Evolutionary conservation across 176 grass and related monocot genomes (phyloP).

Genomic region (Musa schizocarpa): DNA sequence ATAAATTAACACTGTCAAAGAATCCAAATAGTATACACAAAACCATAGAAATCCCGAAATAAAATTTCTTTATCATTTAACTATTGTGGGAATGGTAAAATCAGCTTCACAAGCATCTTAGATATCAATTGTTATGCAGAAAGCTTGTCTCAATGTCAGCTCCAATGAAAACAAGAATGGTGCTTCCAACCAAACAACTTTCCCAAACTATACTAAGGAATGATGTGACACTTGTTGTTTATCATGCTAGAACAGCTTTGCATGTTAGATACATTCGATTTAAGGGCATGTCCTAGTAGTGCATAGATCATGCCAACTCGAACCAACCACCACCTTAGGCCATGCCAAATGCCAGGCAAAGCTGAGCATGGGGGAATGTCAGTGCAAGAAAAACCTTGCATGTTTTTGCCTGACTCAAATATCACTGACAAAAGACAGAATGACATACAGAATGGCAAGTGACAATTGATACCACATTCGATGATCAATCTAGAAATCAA

Average conservation of each 20-base stretch:
- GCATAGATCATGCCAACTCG: too few relatives aligned
- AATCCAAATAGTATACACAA: slow-evolving; percentile 10
- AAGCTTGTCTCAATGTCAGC: background rate
- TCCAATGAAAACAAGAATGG: slow-evolving; percentile 2
- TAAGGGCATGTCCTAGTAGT: too few relatives aligned
- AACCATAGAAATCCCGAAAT: background rate
- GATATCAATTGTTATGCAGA: background rate
- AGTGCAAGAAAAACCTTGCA: background rate
- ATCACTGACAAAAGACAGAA: background rate
- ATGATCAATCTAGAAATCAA: background rate
- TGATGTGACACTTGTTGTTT: too few relatives aligned
- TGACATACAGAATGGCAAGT: background rate
- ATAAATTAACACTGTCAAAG: background rate
- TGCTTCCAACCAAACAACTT: background rate
- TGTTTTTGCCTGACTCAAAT: background rate
- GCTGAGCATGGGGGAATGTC: background rate
- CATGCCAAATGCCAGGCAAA: too few relatives aligned
- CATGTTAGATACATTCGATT: too few relatives aligned
- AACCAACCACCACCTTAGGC: too few relatives aligned
- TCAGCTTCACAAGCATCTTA: background rate
- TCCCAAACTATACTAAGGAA: too few relatives aligned
- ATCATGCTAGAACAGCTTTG: too few relatives aligned
- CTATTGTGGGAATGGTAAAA: background rate
- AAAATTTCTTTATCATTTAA: background rate
- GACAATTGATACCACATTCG: background rate